phyloP scores from a whole-genome alignment of 1,139 yeast species.

The Taphrina pruni region DNA sequence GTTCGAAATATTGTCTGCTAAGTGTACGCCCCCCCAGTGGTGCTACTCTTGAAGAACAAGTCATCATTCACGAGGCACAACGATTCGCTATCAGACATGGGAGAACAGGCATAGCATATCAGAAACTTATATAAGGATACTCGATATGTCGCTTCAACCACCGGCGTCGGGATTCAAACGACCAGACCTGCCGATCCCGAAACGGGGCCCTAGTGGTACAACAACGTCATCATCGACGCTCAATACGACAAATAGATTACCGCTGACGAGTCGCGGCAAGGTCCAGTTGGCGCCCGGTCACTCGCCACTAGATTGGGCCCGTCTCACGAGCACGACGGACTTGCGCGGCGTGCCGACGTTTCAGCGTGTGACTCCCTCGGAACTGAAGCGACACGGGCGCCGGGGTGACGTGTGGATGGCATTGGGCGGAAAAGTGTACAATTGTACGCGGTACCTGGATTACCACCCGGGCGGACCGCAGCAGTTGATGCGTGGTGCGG shows the following conservation, averaged over 20 bases:
- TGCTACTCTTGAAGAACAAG: not conserved
- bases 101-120: not conserved
- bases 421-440: conserved; percentile 79
- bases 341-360: conserved; percentile 46
- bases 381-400: conserved; percentile 65
- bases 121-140: too few relatives aligned
- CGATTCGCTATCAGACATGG: not conserved
- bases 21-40: too few relatives aligned
- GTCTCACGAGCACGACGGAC: conserved; percentile 58
- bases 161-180: conserved; percentile 26
- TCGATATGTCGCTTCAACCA: conserved; percentile 3
- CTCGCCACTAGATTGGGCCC: conserved; percentile 88
- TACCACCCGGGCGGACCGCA: conserved; percentile 94
- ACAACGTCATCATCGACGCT: not conserved
- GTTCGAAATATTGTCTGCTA: too few relatives aligned
- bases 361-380: conserved; percentile 63
- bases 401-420: conserved; percentile 83
- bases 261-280: conserved; percentile 53
- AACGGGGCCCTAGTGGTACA: conserved; percentile 1
- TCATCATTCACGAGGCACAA: not conserved
- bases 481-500: conserved; percentile 80
- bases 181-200: conserved; percentile 13
- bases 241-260: not conserved
- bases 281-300: conserved; percentile 77
- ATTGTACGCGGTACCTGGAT: conserved; percentile 76